Conservation (phyloP, 129 eudicot species). For the Flaveria linearis region DNA sequence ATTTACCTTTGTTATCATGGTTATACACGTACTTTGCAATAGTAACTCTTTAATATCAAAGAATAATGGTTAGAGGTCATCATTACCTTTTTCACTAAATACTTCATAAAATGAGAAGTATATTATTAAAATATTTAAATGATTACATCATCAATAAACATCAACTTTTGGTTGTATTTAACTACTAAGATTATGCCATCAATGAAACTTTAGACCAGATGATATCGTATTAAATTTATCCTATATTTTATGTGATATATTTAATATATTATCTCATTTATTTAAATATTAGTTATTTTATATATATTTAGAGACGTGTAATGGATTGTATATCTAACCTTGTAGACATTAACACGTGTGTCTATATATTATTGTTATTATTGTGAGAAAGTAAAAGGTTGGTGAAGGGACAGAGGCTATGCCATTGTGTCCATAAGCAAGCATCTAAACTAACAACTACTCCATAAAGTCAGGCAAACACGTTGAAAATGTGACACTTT, state of each 20-base stretch:
- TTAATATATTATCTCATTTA: not conserved
- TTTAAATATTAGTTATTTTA: not conserved
- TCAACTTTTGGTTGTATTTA: no score
- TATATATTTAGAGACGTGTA: not conserved
- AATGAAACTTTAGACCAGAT: no score
- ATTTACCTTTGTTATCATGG: no score
- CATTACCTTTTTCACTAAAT: no score
- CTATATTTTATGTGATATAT: no score
- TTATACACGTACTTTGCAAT: no score
- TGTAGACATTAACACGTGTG: not conserved
- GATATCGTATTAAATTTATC: not conserved
- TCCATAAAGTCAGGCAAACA: conserved; percentile 18
- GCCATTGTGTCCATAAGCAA: conserved; percentile 9
- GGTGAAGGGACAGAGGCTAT: conserved; percentile 5
- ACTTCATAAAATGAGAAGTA: no score
- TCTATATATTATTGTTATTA: not conserved
- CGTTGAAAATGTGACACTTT: conserved; percentile 26
- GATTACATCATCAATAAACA: not conserved
- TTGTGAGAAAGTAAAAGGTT: conserved; percentile 21
- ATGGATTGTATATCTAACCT: not conserved
- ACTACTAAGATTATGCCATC: no score
- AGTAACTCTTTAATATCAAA: no score
- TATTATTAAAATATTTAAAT: no score
- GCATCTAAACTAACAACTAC: conserved; percentile 28
- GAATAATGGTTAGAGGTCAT: no score